These are phyloP conservation scores for Aureobasidium sp. DNA, from an alignment of 2,329 filamentous ascomycete species.

Conservation along the genomic window DNA sequence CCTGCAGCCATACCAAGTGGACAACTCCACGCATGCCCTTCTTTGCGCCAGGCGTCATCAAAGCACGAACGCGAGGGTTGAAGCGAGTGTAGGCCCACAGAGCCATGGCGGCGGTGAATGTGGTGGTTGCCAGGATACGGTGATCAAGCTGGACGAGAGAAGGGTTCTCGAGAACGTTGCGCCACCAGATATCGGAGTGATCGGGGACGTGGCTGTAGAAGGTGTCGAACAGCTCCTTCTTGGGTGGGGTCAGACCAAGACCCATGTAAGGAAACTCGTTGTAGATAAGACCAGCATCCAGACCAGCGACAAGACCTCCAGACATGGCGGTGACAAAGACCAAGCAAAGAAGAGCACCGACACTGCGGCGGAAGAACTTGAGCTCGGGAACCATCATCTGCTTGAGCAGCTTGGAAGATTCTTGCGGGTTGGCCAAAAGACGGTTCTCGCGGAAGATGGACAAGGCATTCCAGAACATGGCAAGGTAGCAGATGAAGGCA, in stretches of 20 bases:
- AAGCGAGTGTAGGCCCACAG: slow-evolving; percentile 76
- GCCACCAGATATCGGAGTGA: slow-evolving; percentile 82
- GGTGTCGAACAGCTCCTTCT: slow-evolving; percentile 71
- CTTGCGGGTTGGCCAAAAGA: slow-evolving; percentile 61
- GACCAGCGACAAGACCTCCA: slow-evolving; percentile 83
- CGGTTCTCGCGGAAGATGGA: slow-evolving; percentile 71
- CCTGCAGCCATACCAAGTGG: slow-evolving; percentile 76
- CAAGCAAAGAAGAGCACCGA: slow-evolving; percentile 63
- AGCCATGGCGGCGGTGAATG: slow-evolving; percentile 71
- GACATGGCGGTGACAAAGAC: slow-evolving; percentile 91
- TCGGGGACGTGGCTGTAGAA: slow-evolving; percentile 80
- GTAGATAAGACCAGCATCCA: slow-evolving; percentile 96
- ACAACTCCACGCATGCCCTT: slow-evolving; percentile 73
- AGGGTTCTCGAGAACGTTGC: slow-evolving; percentile 96
- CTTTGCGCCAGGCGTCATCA: slow-evolving; percentile 53
- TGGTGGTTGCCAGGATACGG: slow-evolving; percentile 82
- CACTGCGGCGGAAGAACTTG: slow-evolving; percentile 63
- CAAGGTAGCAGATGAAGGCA: slow-evolving; percentile 86
- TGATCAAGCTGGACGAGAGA: slow-evolving; percentile 93
- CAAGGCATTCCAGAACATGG: slow-evolving; percentile 88
- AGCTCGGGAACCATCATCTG: slow-evolving; percentile 62
- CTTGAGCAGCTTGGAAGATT: slow-evolving; percentile 47
- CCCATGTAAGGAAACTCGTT: slow-evolving; percentile 99
- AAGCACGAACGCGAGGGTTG: slow-evolving; percentile 54
- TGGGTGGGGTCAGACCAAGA: slow-evolving; percentile 69